Percentiles rank a stretch among this genome's conserved stretches.
Conservation (phyloP, 1,284 basidiomycete species). For the Ustilago loliicola region DNA sequence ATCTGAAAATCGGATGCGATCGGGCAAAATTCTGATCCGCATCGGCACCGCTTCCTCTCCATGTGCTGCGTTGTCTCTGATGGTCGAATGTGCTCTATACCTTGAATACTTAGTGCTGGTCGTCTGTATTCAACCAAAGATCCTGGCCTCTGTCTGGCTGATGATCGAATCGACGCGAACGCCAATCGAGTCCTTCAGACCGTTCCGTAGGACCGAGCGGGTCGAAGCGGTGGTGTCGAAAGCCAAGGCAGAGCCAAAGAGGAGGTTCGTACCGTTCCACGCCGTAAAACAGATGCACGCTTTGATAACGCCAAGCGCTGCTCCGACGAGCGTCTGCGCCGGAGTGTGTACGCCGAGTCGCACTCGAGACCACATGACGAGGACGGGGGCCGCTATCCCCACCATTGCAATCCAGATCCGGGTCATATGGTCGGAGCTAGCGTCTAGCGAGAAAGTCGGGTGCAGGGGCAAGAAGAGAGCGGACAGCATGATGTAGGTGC, state of each 20-base stretch:
- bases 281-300: conserved; percentile 46
- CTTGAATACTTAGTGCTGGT: background rate
- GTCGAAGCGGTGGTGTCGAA: background rate
- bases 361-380: conserved; percentile 59
- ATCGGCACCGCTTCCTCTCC: background rate
- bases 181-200: conserved; percentile 27
- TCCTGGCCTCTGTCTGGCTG: conserved; percentile 14
- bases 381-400: conserved; percentile 29
- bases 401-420: conserved; percentile 36
- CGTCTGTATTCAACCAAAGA: background rate
- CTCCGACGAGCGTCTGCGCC: conserved; percentile 42
- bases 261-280: conserved; percentile 39
- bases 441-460: conserved; percentile 25
- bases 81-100: background rate
- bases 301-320: conserved; percentile 42
- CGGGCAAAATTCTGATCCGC: background rate
- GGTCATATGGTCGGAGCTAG: conserved; percentile 25
- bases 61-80: background rate
- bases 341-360: conserved; percentile 51
- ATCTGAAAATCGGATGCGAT: background rate
- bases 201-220: conserved; percentile 2
- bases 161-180: conserved; percentile 26
- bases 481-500: conserved; percentile 45
- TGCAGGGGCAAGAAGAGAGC: conserved; percentile 47
- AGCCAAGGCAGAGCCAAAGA: conserved; percentile 9